A percentile compares a stretch with the other conserved stretches of the same genome.
phyloP scores from a whole-genome alignment of 2,329 filamentous ascomycete genomes.

The Lasiodiplodia sp. region DNA sequence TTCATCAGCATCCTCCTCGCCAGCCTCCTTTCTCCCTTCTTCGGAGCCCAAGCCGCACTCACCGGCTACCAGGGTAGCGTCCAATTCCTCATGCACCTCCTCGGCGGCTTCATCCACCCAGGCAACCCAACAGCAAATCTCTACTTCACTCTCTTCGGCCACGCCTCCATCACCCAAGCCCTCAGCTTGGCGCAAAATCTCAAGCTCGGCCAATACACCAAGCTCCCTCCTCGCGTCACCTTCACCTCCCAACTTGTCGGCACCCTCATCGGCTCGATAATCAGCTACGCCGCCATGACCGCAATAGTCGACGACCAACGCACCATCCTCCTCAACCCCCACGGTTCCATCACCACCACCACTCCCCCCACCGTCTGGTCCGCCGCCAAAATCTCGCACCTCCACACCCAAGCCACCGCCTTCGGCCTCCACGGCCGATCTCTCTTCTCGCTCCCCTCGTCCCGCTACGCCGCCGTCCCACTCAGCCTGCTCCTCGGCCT shows the following conservation, averaged over 20 bases:
- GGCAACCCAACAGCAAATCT: constrained; percentile 42
- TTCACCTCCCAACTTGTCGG: constrained; percentile 72
- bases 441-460: constrained; percentile 25
- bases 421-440: neutral
- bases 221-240: constrained; percentile 69
- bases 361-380: constrained; percentile 51
- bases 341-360: constrained; percentile 36
- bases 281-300: constrained; percentile 58
- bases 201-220: constrained; percentile 59
- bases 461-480: constrained; percentile 49
- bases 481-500: constrained; percentile 47
- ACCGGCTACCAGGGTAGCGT: constrained; percentile 34
- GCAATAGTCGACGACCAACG: constrained; percentile 52
- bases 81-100: constrained; percentile 33
- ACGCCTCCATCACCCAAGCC: constrained; percentile 44
- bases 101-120: constrained; percentile 35
- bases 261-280: constrained; percentile 70
- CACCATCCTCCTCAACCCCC: constrained; percentile 47
- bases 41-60: constrained; percentile 38
- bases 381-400: constrained; percentile 54
- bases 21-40: constrained; percentile 37
- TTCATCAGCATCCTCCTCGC: constrained; percentile 37
- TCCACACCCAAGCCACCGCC: constrained; percentile 45
- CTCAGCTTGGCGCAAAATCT: constrained; percentile 37
- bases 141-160: constrained; percentile 52